Conservation (phyloP, 208 protist species). For the Crithidia expoeki region DNA sequence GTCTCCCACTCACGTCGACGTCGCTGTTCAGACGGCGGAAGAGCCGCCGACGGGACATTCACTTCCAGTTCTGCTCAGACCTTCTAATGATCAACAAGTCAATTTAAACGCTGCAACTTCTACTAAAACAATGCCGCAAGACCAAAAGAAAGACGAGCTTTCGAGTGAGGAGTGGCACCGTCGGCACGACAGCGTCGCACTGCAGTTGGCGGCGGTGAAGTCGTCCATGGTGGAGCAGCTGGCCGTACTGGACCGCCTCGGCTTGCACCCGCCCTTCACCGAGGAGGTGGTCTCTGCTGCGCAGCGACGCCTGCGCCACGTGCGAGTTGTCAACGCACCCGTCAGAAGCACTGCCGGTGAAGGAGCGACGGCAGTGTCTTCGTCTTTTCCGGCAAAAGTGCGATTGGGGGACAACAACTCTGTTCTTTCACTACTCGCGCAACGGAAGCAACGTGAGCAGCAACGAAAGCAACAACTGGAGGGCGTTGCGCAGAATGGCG, state of each 20-base stretch:
- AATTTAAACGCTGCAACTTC: background rate
- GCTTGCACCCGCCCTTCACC: conserved; percentile 53
- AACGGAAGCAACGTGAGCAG: conserved; percentile 15
- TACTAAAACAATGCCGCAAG: background rate
- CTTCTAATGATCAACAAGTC: background rate
- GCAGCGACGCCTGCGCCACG: conserved; percentile 25
- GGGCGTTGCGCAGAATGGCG: background rate
- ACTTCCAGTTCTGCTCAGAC: background rate
- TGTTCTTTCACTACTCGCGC: background rate
- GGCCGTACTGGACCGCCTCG: conserved; percentile 67
- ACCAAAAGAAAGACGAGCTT: background rate
- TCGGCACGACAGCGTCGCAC: conserved; percentile 39
- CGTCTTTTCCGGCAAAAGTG: conserved; percentile 1
- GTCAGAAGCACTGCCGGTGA: background rate
- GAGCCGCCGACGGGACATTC: background rate
- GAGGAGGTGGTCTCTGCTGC: conserved; percentile 24
- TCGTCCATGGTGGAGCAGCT: conserved; percentile 55
- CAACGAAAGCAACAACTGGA: conserved; percentile 7
- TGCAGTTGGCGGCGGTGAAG: conserved; percentile 55
- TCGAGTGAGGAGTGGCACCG: conserved; percentile 21
- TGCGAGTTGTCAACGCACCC: conserved; percentile 13
- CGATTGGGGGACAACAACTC: conserved; percentile 5
- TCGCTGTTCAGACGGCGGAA: conserved; percentile 3
- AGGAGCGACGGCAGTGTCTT: background rate
- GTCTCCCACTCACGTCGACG: background rate